These are phyloP conservation scores for Lactifluus piperatus DNA, from an alignment of 768 basidiomycete species.

Conservation along the genomic window DNA sequence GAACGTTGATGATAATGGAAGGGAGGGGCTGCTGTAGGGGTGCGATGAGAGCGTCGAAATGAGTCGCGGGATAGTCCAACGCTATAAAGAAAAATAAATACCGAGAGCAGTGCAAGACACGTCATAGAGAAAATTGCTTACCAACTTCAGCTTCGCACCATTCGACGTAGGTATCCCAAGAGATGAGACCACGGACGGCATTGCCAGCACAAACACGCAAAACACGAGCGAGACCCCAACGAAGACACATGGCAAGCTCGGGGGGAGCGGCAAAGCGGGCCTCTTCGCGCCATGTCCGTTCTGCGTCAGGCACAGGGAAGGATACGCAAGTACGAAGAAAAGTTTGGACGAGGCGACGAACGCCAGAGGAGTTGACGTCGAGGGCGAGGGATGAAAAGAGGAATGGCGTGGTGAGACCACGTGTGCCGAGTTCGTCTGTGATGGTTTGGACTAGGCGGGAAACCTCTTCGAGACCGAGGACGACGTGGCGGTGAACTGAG, in stretches of 20 bases:
- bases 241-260: slow-evolving; percentile 84
- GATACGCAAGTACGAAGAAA: slow-evolving; percentile 59
- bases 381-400: slow-evolving; percentile 86
- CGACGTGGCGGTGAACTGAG: slow-evolving; percentile 61
- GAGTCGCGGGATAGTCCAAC: too few relatives aligned
- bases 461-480: slow-evolving; percentile 68
- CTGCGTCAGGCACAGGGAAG: slow-evolving; percentile 31
- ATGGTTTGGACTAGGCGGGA: slow-evolving; percentile 63
- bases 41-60: too few relatives aligned
- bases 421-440: slow-evolving; percentile 57
- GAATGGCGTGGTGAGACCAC: slow-evolving; percentile 80
- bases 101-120: too few relatives aligned
- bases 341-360: slow-evolving; percentile 67
- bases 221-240: too few relatives aligned
- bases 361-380: slow-evolving; percentile 60
- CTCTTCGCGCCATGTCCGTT: slow-evolving; percentile 66
- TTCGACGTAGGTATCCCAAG: too few relatives aligned
- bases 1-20: too few relatives aligned
- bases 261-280: slow-evolving; percentile 77
- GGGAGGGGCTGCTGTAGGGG: too few relatives aligned
- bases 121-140: too few relatives aligned
- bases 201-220: too few relatives aligned
- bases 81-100: too few relatives aligned
- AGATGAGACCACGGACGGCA: too few relatives aligned
- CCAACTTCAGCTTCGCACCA: slow-evolving; percentile 82